These are phyloP conservation scores for Leccinum subgranulosum DNA, from an alignment of 768 basidiomycete genomes.

Conservation along the genomic window DNA sequence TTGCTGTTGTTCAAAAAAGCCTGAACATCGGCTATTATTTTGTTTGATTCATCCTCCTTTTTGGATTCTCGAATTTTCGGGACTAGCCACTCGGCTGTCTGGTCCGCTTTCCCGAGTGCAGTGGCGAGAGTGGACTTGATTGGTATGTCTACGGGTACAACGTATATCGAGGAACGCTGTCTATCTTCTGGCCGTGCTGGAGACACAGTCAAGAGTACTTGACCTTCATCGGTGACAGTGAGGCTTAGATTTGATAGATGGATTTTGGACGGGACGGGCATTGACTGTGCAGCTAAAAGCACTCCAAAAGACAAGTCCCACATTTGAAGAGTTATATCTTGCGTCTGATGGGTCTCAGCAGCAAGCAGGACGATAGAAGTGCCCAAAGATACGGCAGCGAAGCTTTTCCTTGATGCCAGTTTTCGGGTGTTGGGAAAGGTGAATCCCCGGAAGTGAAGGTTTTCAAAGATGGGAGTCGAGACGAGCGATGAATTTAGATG, in stretches of 20 bases:
- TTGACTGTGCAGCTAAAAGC: constrained; percentile 50
- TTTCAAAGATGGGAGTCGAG: constrained; percentile 18
- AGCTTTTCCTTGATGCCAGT: constrained; percentile 6
- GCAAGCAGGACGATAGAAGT: constrained; percentile 60
- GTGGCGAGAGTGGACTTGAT: constrained; percentile 57
- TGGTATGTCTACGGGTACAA: constrained; percentile 56
- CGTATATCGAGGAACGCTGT: constrained; percentile 50
- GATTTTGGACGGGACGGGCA: constrained; percentile 48
- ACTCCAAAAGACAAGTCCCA: constrained; percentile 73
- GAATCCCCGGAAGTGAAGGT: constrained; percentile 24
- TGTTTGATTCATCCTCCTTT: constrained; percentile 22
- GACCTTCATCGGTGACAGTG: constrained; percentile 37
- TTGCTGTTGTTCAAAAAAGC: constrained; percentile 39
- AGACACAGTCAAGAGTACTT: constrained; percentile 52
- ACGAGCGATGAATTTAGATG: constrained; percentile 24
- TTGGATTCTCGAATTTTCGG: constrained; percentile 1
- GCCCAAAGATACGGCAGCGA: constrained; percentile 47
- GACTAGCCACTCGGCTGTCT: constrained; percentile 46
- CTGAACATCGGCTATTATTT: constrained; percentile 39
- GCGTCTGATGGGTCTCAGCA: constrained; percentile 29
- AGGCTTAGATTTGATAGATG: constrained; percentile 30
- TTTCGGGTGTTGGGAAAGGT: constrained; percentile 8
- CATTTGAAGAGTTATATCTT: constrained; percentile 52
- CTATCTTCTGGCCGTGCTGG: constrained; percentile 10
- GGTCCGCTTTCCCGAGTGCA: constrained; percentile 53